Base-by-base conservation (phyloP, 2,329 filamentous ascomycete species). In the Coniochaeta sp. region DNA sequence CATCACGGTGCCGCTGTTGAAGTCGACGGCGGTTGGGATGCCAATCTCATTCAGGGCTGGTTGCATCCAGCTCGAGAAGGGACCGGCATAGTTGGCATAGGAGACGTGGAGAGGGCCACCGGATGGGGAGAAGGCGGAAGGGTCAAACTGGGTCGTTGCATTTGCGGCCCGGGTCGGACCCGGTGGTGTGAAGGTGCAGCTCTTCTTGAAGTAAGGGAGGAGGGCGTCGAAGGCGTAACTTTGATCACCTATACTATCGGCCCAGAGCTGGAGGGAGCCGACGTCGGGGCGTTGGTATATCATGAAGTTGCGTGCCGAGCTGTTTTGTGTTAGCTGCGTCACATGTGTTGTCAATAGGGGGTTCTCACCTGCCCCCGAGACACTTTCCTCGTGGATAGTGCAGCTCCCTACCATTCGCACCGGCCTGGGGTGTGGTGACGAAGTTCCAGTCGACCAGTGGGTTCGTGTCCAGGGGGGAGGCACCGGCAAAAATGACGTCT, bases 1-100 rank as follows among this genome's bases (percentile, higher is more conserved):
- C 19, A 74, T 61, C 4, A 82, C 66, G 4, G 65, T 65, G 28
- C 79, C 79, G 36, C 69, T 70, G 61, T 76, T 75, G 62, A 80
- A 78, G 19, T 73, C 77, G 3, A 67, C 31, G 1, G 67, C 60
- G 5, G 64, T 52, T 9, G 67, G 62, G 24, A 81, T 66, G 0
- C 78, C 78, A 14, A 80, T 71, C 1, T 71, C 70, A 22, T 74
- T 63, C 59, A 81, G 68, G 1, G 71, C 77, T 26, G 40, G 38
- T 4, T 62, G 63, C 43, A 65, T 61, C 65, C 65, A 71, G 1
- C 65, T 66, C 28, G 62, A 56, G 9, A 64, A 67, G 8, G 67
- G 55, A n/a, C 67, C 56, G 57, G 60, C 66, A 43, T 64, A 70
- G 62, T 68, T 70, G 38, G 65, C 57, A 61, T 63, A 70, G 8